phyloP scores from a whole-genome alignment of 129 eudicot genomes.

The Flaveria linearis region DNA sequence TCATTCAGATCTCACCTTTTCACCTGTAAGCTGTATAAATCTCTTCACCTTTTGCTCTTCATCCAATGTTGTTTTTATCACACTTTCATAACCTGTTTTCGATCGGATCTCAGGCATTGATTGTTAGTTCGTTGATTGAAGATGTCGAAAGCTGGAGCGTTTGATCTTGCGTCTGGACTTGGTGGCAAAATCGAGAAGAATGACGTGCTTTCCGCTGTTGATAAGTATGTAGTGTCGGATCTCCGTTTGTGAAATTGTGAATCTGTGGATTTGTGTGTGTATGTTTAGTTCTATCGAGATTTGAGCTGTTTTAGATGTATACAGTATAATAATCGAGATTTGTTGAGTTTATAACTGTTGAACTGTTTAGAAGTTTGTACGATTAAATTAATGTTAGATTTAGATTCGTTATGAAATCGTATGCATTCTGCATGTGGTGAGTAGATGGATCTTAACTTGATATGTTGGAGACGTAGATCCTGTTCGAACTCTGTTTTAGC shows the following conservation, averaged over 20 bases:
- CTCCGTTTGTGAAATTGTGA: constrained; percentile 3
- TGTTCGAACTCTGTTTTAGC: background rate
- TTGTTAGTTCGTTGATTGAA: constrained; percentile 15
- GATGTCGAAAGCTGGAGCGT: constrained; percentile 84
- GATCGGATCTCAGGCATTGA: constrained; percentile 23
- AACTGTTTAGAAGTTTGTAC: background rate
- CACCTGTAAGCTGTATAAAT: constrained; percentile 25
- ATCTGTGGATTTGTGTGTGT: background rate
- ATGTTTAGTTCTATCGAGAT: constrained; percentile 15
- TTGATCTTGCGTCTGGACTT: constrained; percentile 81
- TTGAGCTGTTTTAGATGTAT: background rate
- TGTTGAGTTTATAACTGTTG: background rate
- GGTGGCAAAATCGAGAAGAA: constrained; percentile 81
- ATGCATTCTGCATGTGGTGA: constrained; percentile 2
- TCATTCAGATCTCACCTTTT: constrained; percentile 30
- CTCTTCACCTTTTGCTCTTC: background rate
- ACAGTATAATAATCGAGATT: background rate
- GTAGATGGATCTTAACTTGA: background rate
- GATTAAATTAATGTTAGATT: background rate
- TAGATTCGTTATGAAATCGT: background rate
- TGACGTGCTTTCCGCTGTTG: constrained; percentile 81
- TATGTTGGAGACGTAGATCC: background rate
- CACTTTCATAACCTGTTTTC: background rate
- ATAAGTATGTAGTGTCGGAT: constrained; percentile 46
- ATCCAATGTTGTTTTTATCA: background rate